Conservation (phyloP, 805 yeast species). For the Torulaspora indica region DNA sequence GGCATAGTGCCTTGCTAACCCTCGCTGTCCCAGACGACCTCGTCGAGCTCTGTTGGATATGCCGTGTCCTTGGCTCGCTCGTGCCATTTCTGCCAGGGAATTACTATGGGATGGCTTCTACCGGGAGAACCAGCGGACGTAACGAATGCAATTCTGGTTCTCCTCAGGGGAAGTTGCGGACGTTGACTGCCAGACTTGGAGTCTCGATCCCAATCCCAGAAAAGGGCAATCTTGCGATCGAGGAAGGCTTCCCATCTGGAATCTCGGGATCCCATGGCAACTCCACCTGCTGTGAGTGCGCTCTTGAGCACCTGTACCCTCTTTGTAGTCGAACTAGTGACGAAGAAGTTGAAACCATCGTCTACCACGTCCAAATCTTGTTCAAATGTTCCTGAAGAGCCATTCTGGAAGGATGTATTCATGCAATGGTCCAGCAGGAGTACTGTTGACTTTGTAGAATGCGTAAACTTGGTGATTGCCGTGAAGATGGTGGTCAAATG, state of each 20-base stretch:
- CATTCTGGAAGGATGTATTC: constrained; percentile 30
- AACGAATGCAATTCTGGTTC: constrained; percentile 1
- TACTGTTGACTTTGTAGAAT: constrained; percentile 20
- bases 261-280: constrained; percentile 31
- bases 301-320: constrained; percentile 32
- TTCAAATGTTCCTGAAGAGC: constrained; percentile 11
- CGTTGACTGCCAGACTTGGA: neutral
- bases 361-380: constrained; percentile 20
- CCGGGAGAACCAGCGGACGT: neutral
- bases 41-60: constrained; percentile 1
- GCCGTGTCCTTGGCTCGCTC: neutral
- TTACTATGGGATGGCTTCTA: neutral
- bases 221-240: constrained; percentile 26
- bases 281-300: constrained; percentile 29
- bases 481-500: constrained; percentile 27
- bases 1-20: constrained; percentile 1
- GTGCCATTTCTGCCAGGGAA: neutral
- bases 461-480: constrained; percentile 29
- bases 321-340: constrained; percentile 14
- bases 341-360: constrained; percentile 23
- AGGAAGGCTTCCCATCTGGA: constrained; percentile 32
- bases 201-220: constrained; percentile 28
- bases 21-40: constrained; percentile 8
- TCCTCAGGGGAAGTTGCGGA: neutral
- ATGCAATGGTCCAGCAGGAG: constrained; percentile 31